A percentile compares a stretch with the other conserved stretches of the same genome.
Evolutionary conservation across 768 basidiomycete species (phyloP).

Genomic region (Mycena belliarum): DNA sequence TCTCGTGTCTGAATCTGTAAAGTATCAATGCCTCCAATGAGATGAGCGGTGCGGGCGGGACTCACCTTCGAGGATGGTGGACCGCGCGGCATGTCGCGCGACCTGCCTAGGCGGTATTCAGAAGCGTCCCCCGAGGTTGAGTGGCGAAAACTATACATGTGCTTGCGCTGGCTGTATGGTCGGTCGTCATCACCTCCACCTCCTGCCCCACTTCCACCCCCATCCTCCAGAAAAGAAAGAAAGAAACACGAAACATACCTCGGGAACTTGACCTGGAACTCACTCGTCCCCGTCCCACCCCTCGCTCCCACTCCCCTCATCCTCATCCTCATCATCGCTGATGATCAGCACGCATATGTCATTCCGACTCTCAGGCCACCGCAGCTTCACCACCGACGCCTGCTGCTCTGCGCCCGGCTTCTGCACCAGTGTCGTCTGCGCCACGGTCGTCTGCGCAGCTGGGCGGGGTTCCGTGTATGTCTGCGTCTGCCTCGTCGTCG

Average conservation of each 20-base stretch:
- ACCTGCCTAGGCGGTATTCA: conserved; percentile 20
- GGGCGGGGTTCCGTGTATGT: too few relatives aligned
- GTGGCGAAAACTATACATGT: conserved; percentile 21
- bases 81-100: conserved; percentile 13
- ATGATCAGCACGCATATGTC: conserved; percentile 47
- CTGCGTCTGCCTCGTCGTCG: background rate
- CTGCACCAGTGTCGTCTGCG: background rate
- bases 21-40: background rate
- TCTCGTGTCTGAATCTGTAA: background rate
- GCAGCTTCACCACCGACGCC: conserved; percentile 26
- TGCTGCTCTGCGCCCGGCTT: background rate
- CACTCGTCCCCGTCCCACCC: background rate
- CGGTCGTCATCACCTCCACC: conserved; percentile 25
- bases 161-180: conserved; percentile 20
- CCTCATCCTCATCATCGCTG: conserved; percentile 51
- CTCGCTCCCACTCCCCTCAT: conserved; percentile 24
- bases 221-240: background rate
- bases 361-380: conserved; percentile 49
- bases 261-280: background rate
- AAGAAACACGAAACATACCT: conserved; percentile 11
- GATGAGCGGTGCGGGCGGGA: background rate
- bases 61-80: background rate
- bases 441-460: background rate
- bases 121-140: conserved; percentile 16
- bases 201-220: background rate